These are phyloP conservation scores for Saccharomycopsis microspora DNA, from an alignment of 805 yeast species.

Conservation along the genomic window DNA sequence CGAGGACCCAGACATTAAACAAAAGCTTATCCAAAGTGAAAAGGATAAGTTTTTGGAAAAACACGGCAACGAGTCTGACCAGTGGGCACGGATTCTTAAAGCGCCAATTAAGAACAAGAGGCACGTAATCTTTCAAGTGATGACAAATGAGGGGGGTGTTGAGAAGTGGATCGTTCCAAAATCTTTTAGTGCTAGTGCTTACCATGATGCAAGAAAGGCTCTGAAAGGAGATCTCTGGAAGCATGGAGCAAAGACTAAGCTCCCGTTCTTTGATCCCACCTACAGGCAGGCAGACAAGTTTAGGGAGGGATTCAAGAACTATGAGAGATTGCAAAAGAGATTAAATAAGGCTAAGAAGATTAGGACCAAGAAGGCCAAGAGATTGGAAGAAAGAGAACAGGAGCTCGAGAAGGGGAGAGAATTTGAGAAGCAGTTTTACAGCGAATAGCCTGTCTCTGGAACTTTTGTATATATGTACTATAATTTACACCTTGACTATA, in stretches of 20 bases:
- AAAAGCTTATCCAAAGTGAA: conserved; percentile 6
- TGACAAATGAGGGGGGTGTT: conserved; percentile 67
- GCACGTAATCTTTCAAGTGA: conserved; percentile 69
- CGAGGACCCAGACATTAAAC: conserved; percentile 7
- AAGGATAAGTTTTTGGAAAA: conserved; percentile 12
- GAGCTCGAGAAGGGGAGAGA: neutral
- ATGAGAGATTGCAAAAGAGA: neutral
- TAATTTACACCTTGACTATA: neutral
- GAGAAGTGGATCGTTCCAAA: conserved; percentile 86
- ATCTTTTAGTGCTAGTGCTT: conserved; percentile 58
- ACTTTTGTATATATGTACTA: neutral
- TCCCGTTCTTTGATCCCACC: conserved; percentile 19
- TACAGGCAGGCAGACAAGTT: no score
- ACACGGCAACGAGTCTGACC: conserved; percentile 17
- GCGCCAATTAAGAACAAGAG: conserved; percentile 72
- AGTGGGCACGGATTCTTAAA: conserved; percentile 65
- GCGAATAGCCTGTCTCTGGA: neutral
- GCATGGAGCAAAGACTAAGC: conserved; percentile 45
- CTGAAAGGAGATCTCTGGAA: conserved; percentile 86
- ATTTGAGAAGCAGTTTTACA: neutral
- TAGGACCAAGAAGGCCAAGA: conserved; percentile 1
- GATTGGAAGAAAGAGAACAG: neutral
- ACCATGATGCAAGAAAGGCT: conserved; percentile 86
- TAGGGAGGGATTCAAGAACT: neutral
- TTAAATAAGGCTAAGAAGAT: conserved; percentile 1